Conservation (phyloP, 2,329 filamentous ascomycete genomes). For the Colletotrichum scovillei region DNA sequence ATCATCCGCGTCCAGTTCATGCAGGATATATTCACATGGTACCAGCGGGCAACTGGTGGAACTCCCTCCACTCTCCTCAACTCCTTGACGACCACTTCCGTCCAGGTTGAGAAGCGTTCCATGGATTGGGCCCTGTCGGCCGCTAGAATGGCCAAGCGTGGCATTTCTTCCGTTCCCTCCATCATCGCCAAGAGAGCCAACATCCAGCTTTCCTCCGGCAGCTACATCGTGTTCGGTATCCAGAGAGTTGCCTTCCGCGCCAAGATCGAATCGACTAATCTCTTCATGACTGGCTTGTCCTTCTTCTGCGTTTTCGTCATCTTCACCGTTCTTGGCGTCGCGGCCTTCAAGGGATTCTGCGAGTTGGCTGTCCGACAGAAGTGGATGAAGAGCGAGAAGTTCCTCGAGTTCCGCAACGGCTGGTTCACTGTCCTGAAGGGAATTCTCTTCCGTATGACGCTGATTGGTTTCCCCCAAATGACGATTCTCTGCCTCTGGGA, state of each 20-base stretch:
- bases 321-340: conserved; percentile 77
- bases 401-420: conserved; percentile 92
- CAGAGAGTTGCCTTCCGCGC: conserved; percentile 89
- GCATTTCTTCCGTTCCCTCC: conserved; percentile 44
- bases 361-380: conserved; percentile 80
- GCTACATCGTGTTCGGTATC: conserved; percentile 80
- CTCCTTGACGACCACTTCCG: conserved; percentile 78
- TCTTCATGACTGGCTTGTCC: conserved; percentile 90
- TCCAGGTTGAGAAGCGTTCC: conserved; percentile 80
- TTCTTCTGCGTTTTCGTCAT: conserved; percentile 90
- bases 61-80: conserved; percentile 83
- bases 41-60: conserved; percentile 92
- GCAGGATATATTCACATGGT: conserved; percentile 93
- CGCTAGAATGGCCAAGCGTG: conserved; percentile 59
- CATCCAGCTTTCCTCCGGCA: conserved; percentile 64
- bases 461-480: conserved; percentile 94
- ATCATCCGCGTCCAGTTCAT: conserved; percentile 90
- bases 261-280: conserved; percentile 87
- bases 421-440: conserved; percentile 95
- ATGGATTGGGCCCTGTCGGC: conserved; percentile 44
- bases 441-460: conserved; percentile 88
- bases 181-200: conserved; percentile 65
- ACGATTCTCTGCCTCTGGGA: conserved; percentile 93
- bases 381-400: conserved; percentile 86
- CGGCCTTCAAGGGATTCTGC: conserved; percentile 83